phyloP scores from a whole-genome alignment of 75 land plant genomes.

The Sequoiadendron giganteum region DNA sequence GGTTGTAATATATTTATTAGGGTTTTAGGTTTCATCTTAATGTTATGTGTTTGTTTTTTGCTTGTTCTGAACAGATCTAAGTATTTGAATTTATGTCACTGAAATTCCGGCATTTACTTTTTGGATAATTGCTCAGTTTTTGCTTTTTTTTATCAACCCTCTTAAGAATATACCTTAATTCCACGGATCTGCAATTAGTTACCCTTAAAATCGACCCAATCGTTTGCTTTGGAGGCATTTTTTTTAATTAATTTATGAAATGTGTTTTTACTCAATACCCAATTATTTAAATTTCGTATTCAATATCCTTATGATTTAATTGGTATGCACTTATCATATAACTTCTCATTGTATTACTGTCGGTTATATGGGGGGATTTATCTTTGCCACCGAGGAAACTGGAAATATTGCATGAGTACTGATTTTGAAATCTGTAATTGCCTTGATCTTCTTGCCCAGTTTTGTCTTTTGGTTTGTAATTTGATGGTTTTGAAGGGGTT shows the following conservation, averaged over 20 bases:
- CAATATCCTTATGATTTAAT: background rate
- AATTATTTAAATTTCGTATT: background rate
- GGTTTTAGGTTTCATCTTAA: background rate
- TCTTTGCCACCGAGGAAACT: background rate
- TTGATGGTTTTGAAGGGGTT: background rate
- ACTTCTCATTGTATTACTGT: background rate
- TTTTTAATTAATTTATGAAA: background rate
- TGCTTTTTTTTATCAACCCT: background rate
- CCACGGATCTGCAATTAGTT: background rate
- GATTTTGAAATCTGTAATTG: background rate
- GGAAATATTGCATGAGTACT: background rate
- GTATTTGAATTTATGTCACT: background rate
- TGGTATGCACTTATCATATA: background rate
- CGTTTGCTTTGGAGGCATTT: background rate
- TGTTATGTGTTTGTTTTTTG: background rate
- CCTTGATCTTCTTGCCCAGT: background rate
- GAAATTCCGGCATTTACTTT: background rate
- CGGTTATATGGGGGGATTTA: background rate
- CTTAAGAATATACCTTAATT: background rate
- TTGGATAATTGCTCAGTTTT: background rate
- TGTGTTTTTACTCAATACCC: background rate
- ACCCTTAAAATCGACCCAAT: background rate
- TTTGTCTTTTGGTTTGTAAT: background rate
- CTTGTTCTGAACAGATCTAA: background rate
- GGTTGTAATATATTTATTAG: background rate